Evolutionary conservation across 2,329 filamentous ascomycete species (phyloP), one percentile per base, ranked within the genome.

Genomic region (Stemphylium beticola): DNA sequence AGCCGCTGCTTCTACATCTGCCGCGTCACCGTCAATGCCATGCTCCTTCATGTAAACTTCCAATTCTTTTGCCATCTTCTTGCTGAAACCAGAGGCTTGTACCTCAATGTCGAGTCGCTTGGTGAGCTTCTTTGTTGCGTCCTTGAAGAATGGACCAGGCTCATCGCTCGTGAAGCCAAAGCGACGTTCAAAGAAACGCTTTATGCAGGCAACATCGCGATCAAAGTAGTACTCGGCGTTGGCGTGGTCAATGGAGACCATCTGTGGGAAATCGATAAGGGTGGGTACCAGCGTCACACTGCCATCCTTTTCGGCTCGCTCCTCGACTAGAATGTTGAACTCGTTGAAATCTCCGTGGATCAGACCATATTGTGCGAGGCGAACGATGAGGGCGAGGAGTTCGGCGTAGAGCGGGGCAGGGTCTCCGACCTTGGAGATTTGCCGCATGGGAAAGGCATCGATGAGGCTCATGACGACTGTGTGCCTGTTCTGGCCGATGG

Each of bases 281-380:
- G 97, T 85, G 0, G 95, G 95, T 6, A 85, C 86, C 22, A 96
- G 79, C 31, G 76, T 82, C 49, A 90, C 49, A 12, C 66, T 59
- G 39, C 71, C 72, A 12, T 72, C 66, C 22, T 53, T 58, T 15
- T 66, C 61, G 4, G 61, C 52, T 42, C 81, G 85, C 74, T 98
- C 93, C 72, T 95, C 92, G 73, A 99, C 87, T 31, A 99, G 81
- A 61, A 99, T 93, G 75, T 99, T 99, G 83, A 99, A 99, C 76
- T 99, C 96, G 79, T 99, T 99, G 80, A 96, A 99, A 74, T 99
- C 95, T 58, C 95, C 95, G 73, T 99, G 95, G 58, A 99, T 99
- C 42, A 99, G 80, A 6, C 95, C 95, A 64, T 93, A 87, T 58
- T 86, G 86, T 5, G 95, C 93, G 36, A 99, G 82, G 24, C 87